Evolutionary conservation across 768 basidiomycete species (phyloP), one percentile per base, ranked within the genome.

Genomic region (Panaeolus cyanescens): DNA sequence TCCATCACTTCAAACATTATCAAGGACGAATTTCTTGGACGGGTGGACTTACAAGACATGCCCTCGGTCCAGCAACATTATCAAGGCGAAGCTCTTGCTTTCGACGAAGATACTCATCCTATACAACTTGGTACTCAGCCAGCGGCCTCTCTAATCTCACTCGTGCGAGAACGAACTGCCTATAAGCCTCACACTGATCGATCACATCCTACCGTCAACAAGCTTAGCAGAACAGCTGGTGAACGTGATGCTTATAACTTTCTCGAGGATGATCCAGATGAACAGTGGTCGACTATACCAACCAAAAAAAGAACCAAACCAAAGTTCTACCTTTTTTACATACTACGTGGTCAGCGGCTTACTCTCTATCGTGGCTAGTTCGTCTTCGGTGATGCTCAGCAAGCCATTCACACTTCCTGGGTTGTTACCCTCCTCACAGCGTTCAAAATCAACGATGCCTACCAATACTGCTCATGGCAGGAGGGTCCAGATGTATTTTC

Each of bases 251-350:
- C 74, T 7, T 77, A 79, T 53, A 60, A 61, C 19, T 71, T 71
- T 56, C 39, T 62, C 8, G 56, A 54, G 4, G 50, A 64, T 6
- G 75, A 79, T 54, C 59, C 71, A 2, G 78, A 79, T 50, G 75
- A 76, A 54, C 65, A 71, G 19, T 80, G 78, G 78, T 72, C 69
- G 20, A 78, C 79, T 1, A 63, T 80, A 12, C 74, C 74, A 4
- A n/a, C 59, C 4, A 67, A 70, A 20, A 79, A 75, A 64, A 76
- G 71, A 59, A 39, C 37, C 6, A 77, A 75, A 34, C 32, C 55
- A 7, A 69, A 59, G 73, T 59, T 7, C 30, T n/a, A 50, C 33
- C n/a, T 39, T 25, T 59, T 34, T 34, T 37, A 15, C n/a, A 6
- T 45, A 36, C 32, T 45, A 37, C 33, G 32, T 32, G 62, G 40